Evolutionary conservation across 345 rosid genomes (phyloP).

Genomic region (Laguncularia racemosa): DNA sequence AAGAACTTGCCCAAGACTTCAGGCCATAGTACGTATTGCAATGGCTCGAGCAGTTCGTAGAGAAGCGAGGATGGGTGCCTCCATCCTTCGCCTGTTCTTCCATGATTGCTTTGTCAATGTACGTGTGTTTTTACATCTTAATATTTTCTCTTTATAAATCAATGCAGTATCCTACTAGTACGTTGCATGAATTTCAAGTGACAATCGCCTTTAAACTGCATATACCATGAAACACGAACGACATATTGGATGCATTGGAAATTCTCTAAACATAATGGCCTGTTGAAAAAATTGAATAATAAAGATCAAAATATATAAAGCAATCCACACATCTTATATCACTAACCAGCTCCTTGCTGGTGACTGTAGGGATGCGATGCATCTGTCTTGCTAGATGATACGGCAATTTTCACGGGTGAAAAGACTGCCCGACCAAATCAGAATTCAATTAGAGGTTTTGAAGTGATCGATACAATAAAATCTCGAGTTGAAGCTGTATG

Average conservation of each 20-base stretch:
- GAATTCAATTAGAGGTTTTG: conserved; percentile 74
- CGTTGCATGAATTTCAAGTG: too few relatives aligned
- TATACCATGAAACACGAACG: too few relatives aligned
- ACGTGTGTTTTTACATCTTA: not conserved
- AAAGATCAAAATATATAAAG: too few relatives aligned
- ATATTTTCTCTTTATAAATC: too few relatives aligned
- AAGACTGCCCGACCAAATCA: conserved; percentile 71
- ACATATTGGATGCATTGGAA: too few relatives aligned
- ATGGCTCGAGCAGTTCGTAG: conserved; percentile 20
- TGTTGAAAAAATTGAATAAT: too few relatives aligned
- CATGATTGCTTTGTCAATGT: conserved; percentile 49
- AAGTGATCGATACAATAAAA: conserved; percentile 64
- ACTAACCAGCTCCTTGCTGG: too few relatives aligned
- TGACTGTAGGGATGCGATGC: conserved; percentile 61
- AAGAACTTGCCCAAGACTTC: conserved; percentile 23
- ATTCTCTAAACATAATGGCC: too few relatives aligned
- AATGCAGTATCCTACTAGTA: too few relatives aligned
- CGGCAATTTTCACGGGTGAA: conserved; percentile 46
- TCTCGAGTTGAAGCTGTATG: conserved; percentile 55
- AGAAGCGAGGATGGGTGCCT: conserved; percentile 30
- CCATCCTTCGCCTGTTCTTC: conserved; percentile 45
- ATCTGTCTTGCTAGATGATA: conserved; percentile 67
- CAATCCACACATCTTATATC: too few relatives aligned
- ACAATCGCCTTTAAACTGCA: too few relatives aligned
- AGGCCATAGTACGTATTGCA: conserved; percentile 17